Conservation (phyloP, 2,329 filamentous ascomycete genomes). For the Alternaria infectoria region DNA sequence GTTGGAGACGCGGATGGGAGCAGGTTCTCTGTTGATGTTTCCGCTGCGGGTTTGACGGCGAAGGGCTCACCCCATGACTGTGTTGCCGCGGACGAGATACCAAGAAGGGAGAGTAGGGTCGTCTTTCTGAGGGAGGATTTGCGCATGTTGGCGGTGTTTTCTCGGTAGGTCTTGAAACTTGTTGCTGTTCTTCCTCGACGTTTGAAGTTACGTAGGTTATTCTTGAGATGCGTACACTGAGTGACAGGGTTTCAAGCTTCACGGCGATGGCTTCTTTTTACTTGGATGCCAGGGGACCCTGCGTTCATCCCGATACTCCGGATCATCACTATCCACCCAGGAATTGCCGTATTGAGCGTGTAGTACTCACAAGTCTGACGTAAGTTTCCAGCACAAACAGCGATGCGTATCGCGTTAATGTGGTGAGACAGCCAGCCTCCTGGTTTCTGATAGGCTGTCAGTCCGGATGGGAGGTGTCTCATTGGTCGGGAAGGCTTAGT, state of each 20-base stretch:
- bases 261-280: background rate
- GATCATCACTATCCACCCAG: background rate
- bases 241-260: background rate
- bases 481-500: background rate
- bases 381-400: background rate
- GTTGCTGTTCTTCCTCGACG: background rate
- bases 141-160: constrained; percentile 15
- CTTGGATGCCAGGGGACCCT: background rate
- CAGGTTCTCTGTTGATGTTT: constrained; percentile 12
- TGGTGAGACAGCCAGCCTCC: background rate
- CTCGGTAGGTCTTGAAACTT: background rate
- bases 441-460: background rate
- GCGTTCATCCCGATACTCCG: background rate
- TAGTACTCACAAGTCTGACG: constrained; percentile 2
- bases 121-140: constrained; percentile 8
- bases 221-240: background rate
- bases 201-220: background rate
- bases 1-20: background rate
- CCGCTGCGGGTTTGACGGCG: constrained; percentile 18
- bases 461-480: background rate
- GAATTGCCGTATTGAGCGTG: background rate
- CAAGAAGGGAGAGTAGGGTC: constrained; percentile 20
- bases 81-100: constrained; percentile 16
- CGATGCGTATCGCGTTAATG: background rate
- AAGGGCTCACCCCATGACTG: constrained; percentile 23